A percentile compares a stretch with the other conserved stretches of the same genome.
phyloP scores from a whole-genome alignment of 768 basidiomycete species.

The Pleurotus citrinopileatus region DNA sequence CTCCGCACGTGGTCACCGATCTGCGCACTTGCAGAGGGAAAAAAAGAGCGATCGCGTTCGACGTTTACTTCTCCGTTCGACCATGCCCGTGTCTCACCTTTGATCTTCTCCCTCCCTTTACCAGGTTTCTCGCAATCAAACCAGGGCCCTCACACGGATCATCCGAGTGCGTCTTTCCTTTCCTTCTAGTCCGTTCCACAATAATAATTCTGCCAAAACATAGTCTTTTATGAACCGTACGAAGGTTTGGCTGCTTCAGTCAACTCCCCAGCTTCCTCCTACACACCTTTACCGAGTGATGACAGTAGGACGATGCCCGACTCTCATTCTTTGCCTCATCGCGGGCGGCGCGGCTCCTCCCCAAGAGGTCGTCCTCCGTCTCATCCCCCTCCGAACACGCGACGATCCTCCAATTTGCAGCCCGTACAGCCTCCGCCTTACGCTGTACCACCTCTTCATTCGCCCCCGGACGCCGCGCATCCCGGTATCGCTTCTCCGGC shows the following conservation, averaged over 20 bases:
- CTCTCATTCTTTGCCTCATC: constrained; percentile 22
- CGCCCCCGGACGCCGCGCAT: constrained; percentile 21
- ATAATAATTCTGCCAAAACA: background rate
- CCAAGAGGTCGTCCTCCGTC: constrained; percentile 23
- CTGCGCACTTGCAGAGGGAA: background rate
- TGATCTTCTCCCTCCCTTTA: background rate
- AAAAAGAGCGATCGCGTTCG: constrained; percentile 3
- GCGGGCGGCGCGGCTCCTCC: constrained; percentile 17
- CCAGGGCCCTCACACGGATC: background rate
- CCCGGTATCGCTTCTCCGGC: constrained; percentile 24
- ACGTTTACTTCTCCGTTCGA: background rate
- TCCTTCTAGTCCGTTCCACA: background rate
- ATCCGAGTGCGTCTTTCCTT: background rate
- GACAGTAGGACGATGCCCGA: constrained; percentile 23
- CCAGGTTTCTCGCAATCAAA: background rate
- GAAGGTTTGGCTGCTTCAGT: background rate
- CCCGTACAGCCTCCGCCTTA: constrained; percentile 10
- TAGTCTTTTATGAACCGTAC: background rate
- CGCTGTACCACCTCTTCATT: constrained; percentile 8
- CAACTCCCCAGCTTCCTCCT: constrained; percentile 9
- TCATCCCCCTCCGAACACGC: constrained; percentile 15
- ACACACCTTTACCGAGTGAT: constrained; percentile 23
- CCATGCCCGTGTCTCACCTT: background rate
- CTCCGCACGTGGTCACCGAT: background rate
- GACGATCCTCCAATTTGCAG: constrained; percentile 14